phyloP scores from a whole-genome alignment of 202 grass and related monocot species.

The Eragrostis tef region DNA sequence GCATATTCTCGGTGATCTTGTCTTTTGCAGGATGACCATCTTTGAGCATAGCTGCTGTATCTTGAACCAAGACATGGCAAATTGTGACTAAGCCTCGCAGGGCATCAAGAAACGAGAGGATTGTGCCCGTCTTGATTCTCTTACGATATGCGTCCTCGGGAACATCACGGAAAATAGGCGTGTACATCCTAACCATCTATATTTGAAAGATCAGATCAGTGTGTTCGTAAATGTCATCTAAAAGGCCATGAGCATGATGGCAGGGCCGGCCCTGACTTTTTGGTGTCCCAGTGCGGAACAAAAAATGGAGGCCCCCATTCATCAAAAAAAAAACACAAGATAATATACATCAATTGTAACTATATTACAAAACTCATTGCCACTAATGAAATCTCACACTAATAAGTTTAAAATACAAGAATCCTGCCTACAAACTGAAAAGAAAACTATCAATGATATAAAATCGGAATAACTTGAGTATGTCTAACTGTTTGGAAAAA shows the following conservation, averaged over 20 bases:
- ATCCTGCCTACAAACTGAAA: no score
- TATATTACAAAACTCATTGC: no score
- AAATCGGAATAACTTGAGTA: no score
- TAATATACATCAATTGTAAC: no score
- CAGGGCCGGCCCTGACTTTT: no score
- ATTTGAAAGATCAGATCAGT: neutral
- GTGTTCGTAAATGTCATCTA: neutral
- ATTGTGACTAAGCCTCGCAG: constrained; percentile 7
- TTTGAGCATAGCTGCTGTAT: neutral
- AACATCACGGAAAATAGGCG: neutral
- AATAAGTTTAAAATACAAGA: no score
- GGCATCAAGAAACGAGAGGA: constrained; percentile 12
- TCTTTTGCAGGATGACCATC: neutral
- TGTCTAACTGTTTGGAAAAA: no score
- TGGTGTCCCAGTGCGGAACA: no score
- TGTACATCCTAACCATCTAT: neutral
- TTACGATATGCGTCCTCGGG: neutral
- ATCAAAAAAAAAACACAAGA: no score
- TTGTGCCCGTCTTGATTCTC: neutral
- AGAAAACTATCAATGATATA: no score
- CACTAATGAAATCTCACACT: no score
- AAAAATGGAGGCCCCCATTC: no score
- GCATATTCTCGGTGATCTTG: neutral
- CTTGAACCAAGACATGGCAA: neutral
- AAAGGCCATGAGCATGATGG: neutral